Evolutionary conservation across 2,329 filamentous ascomycete genomes (phyloP), one percentile per base, ranked within the genome.

Genomic region (Ilyonectria robusta): DNA sequence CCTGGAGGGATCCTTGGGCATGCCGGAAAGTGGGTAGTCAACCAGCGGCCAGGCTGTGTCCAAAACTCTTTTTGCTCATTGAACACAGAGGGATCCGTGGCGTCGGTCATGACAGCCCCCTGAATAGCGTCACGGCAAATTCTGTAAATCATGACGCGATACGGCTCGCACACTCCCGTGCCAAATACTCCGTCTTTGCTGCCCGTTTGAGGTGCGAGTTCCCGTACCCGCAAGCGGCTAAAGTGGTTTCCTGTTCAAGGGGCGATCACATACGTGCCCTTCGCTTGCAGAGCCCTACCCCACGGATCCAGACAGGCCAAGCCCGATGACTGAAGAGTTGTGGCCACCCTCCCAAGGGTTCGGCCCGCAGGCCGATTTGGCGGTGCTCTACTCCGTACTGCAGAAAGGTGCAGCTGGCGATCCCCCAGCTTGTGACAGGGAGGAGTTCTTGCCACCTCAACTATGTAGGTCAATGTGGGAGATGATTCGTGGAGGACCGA

Each of bases 401-500:
- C 26, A n/a, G 31, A 53, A 21, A 21, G 33, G 44, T 57, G 51
- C 26, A 40, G 44, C 42, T 37, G 46, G 47, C 21, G 48, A 50
- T 53, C 31, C n/a, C n/a, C 57, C 42, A 21, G 42, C 44, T 50
- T 21, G 53, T 31, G 57, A 37, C 35, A 47, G 53, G 37, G 37
- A n/a, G 19, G 51, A 29, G 21, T 35, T 29, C 47, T 62, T 42
- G 56, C 44, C 33, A 26, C 62, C 33, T 65, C 13, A 23, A 23
- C 23, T 23, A 23, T 23, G 23, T 21, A 59, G 37, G 35, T 19
- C 11, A 21, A 42, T 51, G 50, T 26, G 57, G 46, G 8, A 13
- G 46, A 31, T 61, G 57, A 65, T 61, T 57, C 58, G 63, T 23
- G 29, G 35, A 35, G 29, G 51, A 61, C 29, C 13, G 29, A 61